These are phyloP conservation scores for Trebouxiophyceae sp. DNA, from an alignment of 163 green algal genomes.

Conservation along the genomic window DNA sequence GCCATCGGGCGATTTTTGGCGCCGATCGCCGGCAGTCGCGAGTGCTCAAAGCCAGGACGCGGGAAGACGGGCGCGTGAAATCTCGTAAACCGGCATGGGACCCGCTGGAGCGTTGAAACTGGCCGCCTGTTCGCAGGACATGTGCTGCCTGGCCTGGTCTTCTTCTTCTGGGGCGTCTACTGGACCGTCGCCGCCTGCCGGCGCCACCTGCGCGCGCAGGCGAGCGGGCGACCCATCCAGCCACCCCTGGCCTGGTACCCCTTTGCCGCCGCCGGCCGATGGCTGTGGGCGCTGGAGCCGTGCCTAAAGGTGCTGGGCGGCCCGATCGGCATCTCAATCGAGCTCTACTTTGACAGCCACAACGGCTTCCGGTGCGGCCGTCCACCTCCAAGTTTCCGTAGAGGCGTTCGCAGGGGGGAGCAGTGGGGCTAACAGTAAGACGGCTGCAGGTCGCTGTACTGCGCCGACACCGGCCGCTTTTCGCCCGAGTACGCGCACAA, in stretches of 20 bases:
- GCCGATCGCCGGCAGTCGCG: too few species aligned
- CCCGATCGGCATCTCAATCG: slow-evolving; percentile 21
- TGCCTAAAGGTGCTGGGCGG: slow-evolving; percentile 25
- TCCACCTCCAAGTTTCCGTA: background rate
- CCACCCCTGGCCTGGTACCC: slow-evolving; percentile 18
- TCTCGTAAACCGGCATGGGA: too few species aligned
- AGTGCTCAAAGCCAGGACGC: too few species aligned
- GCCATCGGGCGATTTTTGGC: too few species aligned
- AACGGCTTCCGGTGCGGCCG: slow-evolving; percentile 6
- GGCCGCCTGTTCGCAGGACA: slow-evolving; percentile 14
- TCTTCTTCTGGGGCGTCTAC: slow-evolving; percentile 37
- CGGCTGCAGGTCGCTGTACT: slow-evolving; percentile 30
- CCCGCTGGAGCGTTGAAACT: too few species aligned
- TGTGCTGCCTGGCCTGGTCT: slow-evolving; percentile 14
- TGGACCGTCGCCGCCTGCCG: slow-evolving; percentile 19
- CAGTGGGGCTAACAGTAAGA: too few species aligned
- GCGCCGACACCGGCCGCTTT: slow-evolving; percentile 26
- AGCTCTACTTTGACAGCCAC: slow-evolving; percentile 38
- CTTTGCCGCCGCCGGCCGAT: background rate
- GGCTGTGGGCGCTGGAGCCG: slow-evolving; percentile 20
- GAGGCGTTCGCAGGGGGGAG: background rate
- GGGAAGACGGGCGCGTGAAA: too few species aligned
- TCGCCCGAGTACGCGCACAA: slow-evolving; percentile 36
- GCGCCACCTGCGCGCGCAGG: background rate
- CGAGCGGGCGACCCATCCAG: slow-evolving; percentile 4